Conservation (phyloP, 768 basidiomycete species). For the Boletus rubroflammeus region DNA sequence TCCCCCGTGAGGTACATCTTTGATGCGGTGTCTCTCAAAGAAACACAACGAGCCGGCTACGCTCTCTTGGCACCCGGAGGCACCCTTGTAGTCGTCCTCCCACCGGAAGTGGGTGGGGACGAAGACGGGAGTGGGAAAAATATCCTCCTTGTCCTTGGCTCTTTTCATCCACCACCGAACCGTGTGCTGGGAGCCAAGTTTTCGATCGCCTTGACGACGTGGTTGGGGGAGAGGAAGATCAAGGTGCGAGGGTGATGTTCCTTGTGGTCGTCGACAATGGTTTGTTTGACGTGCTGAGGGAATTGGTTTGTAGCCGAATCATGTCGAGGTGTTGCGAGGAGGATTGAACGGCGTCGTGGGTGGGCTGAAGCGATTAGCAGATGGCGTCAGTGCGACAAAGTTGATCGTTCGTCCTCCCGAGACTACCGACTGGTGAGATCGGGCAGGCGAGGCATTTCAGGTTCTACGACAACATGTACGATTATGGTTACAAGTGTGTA, state of each 20-base stretch:
- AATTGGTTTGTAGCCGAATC: constrained; percentile 31
- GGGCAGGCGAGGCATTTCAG: not conserved
- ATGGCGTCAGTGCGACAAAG: constrained; percentile 38
- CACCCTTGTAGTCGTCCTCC: constrained; percentile 12
- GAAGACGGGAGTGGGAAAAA: constrained; percentile 1
- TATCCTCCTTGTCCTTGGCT: not conserved
- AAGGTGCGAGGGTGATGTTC: constrained; percentile 9
- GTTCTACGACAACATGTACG: not conserved
- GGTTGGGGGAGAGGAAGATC: constrained; percentile 15
- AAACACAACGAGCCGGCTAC: constrained; percentile 32
- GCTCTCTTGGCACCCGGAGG: constrained; percentile 32
- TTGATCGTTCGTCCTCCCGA: constrained; percentile 8
- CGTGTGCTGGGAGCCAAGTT: constrained; percentile 10
- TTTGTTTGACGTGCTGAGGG: not conserved
- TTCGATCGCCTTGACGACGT: constrained; percentile 5
- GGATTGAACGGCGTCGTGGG: constrained; percentile 35
- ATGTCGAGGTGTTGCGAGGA: constrained; percentile 34
- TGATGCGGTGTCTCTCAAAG: constrained; percentile 30
- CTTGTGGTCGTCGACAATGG: not conserved
- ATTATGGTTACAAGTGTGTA: constrained; percentile 1
- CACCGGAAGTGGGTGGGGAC: not conserved
- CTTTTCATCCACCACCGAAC: not conserved
- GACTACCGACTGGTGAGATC: not conserved
- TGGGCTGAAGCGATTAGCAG: constrained; percentile 31
- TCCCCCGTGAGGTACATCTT: constrained; percentile 9